Conservation (phyloP, 2,329 filamentous ascomycete genomes). For the Tothia fuscella region DNA sequence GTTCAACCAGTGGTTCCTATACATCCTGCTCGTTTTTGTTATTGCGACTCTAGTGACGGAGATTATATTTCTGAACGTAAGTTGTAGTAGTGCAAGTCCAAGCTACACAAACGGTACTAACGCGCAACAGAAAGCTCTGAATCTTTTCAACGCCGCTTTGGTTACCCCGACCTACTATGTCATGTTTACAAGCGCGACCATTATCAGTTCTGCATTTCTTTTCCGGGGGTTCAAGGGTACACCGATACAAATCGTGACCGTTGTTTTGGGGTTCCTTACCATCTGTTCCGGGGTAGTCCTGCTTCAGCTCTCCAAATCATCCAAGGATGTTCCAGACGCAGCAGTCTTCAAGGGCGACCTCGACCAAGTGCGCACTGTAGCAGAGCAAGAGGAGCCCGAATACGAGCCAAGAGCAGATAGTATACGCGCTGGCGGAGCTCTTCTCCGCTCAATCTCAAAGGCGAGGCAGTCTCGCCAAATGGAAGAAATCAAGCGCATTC, state of each 20-base stretch:
- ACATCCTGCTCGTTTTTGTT: constrained; percentile 83
- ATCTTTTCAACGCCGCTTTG: constrained; percentile 90
- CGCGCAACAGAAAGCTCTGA: constrained; percentile 78
- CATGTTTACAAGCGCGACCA: constrained; percentile 92
- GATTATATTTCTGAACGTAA: constrained; percentile 89
- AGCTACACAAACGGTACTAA: constrained; percentile 20
- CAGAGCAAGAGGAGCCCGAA: constrained; percentile 91
- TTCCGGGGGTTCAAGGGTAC: constrained; percentile 93
- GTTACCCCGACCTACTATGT: constrained; percentile 99
- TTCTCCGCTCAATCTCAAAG: constrained; percentile 70
- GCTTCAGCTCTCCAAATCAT: constrained; percentile 91
- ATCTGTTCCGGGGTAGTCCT: constrained; percentile 91
- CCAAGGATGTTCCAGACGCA: constrained; percentile 90
- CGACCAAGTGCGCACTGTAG: constrained; percentile 89
- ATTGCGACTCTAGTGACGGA: constrained; percentile 80
- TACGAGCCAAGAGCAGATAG: constrained; percentile 93
- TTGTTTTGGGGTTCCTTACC: constrained; percentile 84
- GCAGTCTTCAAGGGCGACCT: constrained; percentile 88
- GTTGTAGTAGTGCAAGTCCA: constrained; percentile 25
- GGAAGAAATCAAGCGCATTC: constrained; percentile 65
- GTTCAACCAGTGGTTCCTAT: constrained; percentile 97
- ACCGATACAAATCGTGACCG: constrained; percentile 65
- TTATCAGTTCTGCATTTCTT: constrained; percentile 82
- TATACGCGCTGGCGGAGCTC: constrained; percentile 79
- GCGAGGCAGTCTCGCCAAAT: constrained; percentile 66